A percentile compares a stretch with the other conserved stretches of the same genome.
These are phyloP conservation scores for Zanthoxylum bungeanum DNA, from an alignment of 345 rosid species.

Conservation along the genomic window DNA sequence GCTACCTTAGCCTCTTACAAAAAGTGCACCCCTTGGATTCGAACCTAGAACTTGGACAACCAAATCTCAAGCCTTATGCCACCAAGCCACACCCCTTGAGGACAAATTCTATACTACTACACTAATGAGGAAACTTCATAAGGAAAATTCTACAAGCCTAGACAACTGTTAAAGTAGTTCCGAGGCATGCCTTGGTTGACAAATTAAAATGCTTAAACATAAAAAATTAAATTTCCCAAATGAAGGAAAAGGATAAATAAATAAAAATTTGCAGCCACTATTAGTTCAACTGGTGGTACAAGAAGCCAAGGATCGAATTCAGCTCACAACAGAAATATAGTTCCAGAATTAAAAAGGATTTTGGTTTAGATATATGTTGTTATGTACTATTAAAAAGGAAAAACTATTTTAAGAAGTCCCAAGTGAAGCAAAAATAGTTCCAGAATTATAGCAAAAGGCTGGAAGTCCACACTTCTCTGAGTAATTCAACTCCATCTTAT, in stretches of 20 bases:
- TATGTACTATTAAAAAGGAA: too few species aligned
- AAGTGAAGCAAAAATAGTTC: neutral
- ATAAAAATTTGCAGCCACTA: neutral
- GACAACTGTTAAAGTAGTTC: neutral
- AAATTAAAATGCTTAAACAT: neutral
- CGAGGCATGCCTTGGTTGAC: neutral
- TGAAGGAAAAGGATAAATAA: neutral
- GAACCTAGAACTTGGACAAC: too few species aligned
- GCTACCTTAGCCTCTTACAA: too few species aligned
- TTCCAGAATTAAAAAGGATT: too few species aligned
- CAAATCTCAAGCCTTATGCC: too few species aligned
- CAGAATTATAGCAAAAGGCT: neutral
- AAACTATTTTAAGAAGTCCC: neutral
- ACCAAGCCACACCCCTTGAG: too few species aligned
- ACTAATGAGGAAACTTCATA: neutral
- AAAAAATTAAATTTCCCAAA: neutral
- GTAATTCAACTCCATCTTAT: neutral
- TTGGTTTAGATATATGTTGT: too few species aligned
- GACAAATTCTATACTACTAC: too few species aligned
- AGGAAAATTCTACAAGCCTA: neutral
- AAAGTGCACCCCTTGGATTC: too few species aligned
- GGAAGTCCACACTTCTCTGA: neutral
- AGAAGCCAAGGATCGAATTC: neutral
- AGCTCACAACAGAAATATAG: too few species aligned
- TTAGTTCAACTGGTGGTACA: neutral